Conservation (phyloP, 495 filamentous ascomycete species). For the Xylaria sp. region DNA sequence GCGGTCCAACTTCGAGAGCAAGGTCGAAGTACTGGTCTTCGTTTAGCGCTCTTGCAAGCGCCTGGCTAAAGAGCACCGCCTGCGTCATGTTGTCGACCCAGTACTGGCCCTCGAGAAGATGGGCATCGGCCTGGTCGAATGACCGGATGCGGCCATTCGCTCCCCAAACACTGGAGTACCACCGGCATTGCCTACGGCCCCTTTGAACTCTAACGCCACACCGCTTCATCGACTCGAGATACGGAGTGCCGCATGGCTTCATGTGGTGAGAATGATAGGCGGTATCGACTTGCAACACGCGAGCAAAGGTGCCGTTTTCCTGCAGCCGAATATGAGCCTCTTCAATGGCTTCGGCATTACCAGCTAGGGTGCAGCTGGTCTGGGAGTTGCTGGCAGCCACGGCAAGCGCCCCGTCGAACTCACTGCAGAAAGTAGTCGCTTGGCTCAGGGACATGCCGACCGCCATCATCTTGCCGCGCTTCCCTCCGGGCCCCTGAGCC, state of each 20-base stretch:
- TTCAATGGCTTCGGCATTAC: conserved; percentile 44
- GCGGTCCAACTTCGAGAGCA: conserved; percentile 50
- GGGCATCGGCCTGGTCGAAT: conserved; percentile 28
- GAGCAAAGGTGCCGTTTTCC: conserved; percentile 39
- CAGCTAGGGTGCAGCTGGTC: conserved; percentile 51
- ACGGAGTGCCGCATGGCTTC: conserved; percentile 42
- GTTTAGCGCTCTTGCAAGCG: conserved; percentile 39
- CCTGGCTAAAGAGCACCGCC: conserved; percentile 52
- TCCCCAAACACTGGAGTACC: conserved; percentile 35
- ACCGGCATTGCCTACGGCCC: conserved; percentile 35
- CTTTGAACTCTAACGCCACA: conserved; percentile 24
- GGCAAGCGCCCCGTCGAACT: conserved; percentile 38
- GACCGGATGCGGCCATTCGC: conserved; percentile 17
- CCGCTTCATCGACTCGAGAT: not conserved
- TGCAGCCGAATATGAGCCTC: conserved; percentile 36
- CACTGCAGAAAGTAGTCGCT: conserved; percentile 44
- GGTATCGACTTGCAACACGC: conserved; percentile 43
- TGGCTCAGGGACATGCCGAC: conserved; percentile 48
- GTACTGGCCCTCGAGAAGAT: conserved; percentile 40
- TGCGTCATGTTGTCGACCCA: conserved; percentile 56
- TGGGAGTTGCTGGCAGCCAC: conserved; percentile 55
- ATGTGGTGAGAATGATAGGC: conserved; percentile 62
- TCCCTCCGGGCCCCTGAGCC: conserved; percentile 27
- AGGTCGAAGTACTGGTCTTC: conserved; percentile 6
- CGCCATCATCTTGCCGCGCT: conserved; percentile 57